Base-by-base conservation (phyloP, 108 stramenopile genomes). In the Nitzschia palea region DNA sequence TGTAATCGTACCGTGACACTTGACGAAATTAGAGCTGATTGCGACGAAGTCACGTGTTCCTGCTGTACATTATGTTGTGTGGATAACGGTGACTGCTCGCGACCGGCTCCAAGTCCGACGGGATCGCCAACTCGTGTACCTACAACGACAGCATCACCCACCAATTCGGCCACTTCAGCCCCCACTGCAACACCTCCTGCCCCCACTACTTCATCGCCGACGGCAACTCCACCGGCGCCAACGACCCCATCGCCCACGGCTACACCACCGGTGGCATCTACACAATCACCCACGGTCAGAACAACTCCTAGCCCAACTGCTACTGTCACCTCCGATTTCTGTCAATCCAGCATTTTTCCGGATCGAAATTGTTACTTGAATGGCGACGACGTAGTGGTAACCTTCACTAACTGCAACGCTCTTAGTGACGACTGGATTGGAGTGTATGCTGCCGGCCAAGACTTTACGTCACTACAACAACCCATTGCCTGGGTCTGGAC, bases 341-440 rank as follows among this genome's bases (percentile, higher is more conserved):
- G 70, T 35, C 37, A 40, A 28, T 9, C 55, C 6, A 25, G 23
- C 4, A 43, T 70, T 42, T 26, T 31, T 17, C 53, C 70, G 6
- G 52, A 61, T n/a, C 14, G 31, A 2, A 48, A 44, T 43, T 70
- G 70, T 43, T 70, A 70, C 40, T 22, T 54, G 22, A 62, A 62
- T 54, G 61, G 61, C 10, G 68, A 50, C 3, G 58, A 60, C 10
- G 56, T 77, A 23, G n/a, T 10, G 31, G 53, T 70, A 9, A 35
- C 28, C 30, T 59, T 77, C 57, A 17, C 15, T n/a, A 76, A 59
- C 48, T 69, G 68, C 68, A 29, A 64, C 20, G 30, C 75, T 22
- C 32, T 45, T 15, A 17, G 27, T 18, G 56, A 58, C 31, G 76
- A 77, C 40, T 77, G 76, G 76, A 50, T 77, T 12, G 76, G 76